Base-by-base conservation (phyloP, 352 stramenopile genomes). In the Albugo laibachii region DNA sequence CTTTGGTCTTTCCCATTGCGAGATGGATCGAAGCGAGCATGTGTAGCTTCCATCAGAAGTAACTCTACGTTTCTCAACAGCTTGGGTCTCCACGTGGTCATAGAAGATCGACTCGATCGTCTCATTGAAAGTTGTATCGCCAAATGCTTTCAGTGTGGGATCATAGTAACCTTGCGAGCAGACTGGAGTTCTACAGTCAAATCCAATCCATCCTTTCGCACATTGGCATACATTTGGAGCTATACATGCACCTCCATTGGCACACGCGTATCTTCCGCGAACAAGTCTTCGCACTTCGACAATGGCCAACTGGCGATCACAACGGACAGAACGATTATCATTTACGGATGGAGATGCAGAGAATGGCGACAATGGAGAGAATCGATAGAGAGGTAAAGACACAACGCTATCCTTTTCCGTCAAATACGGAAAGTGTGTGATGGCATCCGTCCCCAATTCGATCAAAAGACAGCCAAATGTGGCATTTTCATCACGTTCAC, bases 101-200 rank as follows among this genome's bases (percentile, higher is more conserved):
- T 80, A 85, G 0, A 37, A 41, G 34, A 89, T 64, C 0, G 61
- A 56, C 54, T 89, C 77, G 19, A 83, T 56, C 8, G 63, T 61
- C 1, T 54, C 54, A 0, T 42, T 58, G 49, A 83, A 85, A n/a
- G 56, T 60, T 11, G 59, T 49, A 15, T 69, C 69, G 31, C 83
- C 48, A 24, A 50, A 61, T 4, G 71, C 58, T 24, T 59, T 61
- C 0, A 62, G 46, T 1, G 74, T 67, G n/a, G 85, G 69, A 1
- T 70, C 66, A 54, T 92, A 97, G 59, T 96, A 97, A 16, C 92
- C 92, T 68, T 97, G 86, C 1, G 51, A 63, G 53, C 91, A 97
- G 14, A 97, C 63, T 11, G 93, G 93, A 38, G 83, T 95, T 21
- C 92, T 81, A 63, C 94, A 98, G 61, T 98, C 94, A 55, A 98